Conservation (phyloP, 305 asterid species). For the Solanum hybrid region DNA sequence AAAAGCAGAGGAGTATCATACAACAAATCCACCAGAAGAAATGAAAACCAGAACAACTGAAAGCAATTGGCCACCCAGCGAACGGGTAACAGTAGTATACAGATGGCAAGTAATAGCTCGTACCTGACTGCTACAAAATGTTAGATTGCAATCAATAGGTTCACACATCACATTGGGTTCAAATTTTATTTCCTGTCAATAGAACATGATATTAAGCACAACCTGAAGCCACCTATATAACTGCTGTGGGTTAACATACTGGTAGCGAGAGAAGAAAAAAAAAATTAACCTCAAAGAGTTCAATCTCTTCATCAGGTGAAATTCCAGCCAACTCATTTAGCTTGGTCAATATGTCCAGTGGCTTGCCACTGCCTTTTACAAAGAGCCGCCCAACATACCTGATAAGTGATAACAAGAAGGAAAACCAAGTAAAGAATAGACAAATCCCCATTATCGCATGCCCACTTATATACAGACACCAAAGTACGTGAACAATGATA, state of each 20-base stretch:
- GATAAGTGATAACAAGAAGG: constrained; percentile 14
- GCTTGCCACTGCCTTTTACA: constrained; percentile 56
- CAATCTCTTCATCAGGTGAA: constrained; percentile 65
- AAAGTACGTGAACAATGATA: neutral
- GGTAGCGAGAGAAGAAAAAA: neutral
- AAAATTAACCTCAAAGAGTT: constrained; percentile 62
- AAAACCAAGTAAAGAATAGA: constrained; percentile 7
- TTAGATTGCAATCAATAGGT: constrained; percentile 49
- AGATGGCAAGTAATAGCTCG: neutral
- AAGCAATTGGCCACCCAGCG: neutral
- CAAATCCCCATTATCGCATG: neutral
- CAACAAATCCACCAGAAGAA: constrained; percentile 3
- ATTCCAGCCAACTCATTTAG: constrained; percentile 71
- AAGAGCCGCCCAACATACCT: constrained; percentile 69
- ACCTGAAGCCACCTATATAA: neutral
- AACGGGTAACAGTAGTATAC: neutral
- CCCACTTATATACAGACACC: neutral
- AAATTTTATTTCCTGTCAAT: constrained; percentile 61
- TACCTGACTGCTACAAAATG: constrained; percentile 60
- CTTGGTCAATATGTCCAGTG: constrained; percentile 42
- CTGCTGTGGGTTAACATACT: neutral
- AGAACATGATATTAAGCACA: neutral
- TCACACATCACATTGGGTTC: constrained; percentile 74
- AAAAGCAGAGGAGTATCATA: neutral
- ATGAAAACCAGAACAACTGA: neutral